phyloP scores from a whole-genome alignment of 441 rosid species.

The Macaranga tanarius region DNA sequence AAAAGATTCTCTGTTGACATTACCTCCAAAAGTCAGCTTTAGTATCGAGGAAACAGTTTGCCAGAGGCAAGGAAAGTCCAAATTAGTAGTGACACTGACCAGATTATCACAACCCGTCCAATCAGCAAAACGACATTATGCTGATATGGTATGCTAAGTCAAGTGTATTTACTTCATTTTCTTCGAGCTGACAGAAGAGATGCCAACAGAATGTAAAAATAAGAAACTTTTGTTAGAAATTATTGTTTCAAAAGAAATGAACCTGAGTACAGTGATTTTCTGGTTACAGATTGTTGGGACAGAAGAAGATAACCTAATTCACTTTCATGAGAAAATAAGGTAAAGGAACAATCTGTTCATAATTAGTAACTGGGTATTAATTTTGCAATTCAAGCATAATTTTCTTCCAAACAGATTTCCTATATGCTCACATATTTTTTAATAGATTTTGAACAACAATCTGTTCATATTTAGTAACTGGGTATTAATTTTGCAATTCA shows the following conservation, averaged over 20 bases:
- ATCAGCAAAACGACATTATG: conserved; percentile 74
- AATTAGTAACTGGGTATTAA: conserved; percentile 3
- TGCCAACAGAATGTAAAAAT: conserved; percentile 10
- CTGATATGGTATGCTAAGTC: conserved; percentile 67
- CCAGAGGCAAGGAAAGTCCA: conserved; percentile 59
- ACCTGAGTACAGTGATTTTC: conserved; percentile 1
- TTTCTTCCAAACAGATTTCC: neutral
- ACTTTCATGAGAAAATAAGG: conserved; percentile 93
- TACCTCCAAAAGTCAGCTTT: conserved; percentile 84
- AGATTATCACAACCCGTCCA: conserved; percentile 63
- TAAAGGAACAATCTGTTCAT: conserved; percentile 18
- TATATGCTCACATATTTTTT: neutral
- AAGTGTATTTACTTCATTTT: neutral
- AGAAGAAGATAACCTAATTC: conserved; percentile 84
- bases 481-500: neutral
- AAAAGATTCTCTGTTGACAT: conserved; percentile 77
- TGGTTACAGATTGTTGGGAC: conserved; percentile 76
- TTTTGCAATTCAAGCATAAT: conserved; percentile 15
- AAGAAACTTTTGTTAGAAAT: neutral
- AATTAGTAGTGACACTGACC: conserved; percentile 62
- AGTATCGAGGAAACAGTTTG: conserved; percentile 59
- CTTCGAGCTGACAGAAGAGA: conserved; percentile 11
- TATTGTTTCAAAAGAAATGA: neutral
- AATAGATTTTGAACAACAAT: conserved; percentile 10
- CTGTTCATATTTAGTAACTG: conserved; percentile 12